Percentiles rank a stretch among this genome's conserved stretches.
Evolutionary conservation across 495 filamentous ascomycete genomes (phyloP).

Genomic region (Tetracladium marchalianum): DNA sequence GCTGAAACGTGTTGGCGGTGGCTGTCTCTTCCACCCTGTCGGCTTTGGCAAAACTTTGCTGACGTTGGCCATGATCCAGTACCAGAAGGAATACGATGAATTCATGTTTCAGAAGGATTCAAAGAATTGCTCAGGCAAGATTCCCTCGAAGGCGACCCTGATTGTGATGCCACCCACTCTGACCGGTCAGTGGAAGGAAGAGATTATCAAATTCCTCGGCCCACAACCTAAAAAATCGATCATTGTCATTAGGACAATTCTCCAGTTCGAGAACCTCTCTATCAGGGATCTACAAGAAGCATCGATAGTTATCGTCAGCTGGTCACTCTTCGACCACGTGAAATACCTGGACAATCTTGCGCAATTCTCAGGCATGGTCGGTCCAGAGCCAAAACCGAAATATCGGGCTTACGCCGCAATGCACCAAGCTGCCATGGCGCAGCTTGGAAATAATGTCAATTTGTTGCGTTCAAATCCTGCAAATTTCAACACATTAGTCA

Average conservation of each 20-base stretch:
- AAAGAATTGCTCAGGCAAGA: slow-evolving; percentile 18
- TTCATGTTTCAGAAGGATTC: slow-evolving; percentile 19
- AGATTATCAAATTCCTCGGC: slow-evolving; percentile 47
- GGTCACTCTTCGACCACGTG: slow-evolving; percentile 32
- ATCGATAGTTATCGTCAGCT: slow-evolving; percentile 46
- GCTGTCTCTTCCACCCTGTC: slow-evolving; percentile 66
- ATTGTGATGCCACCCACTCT: slow-evolving; percentile 59
- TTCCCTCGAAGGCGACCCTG: slow-evolving; percentile 54
- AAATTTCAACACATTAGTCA: neutral
- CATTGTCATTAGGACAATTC: slow-evolving; percentile 27
- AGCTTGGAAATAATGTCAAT: slow-evolving; percentile 33
- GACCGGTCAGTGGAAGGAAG: slow-evolving; percentile 55
- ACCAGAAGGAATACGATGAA: slow-evolving; percentile 29
- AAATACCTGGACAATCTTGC: slow-evolving; percentile 41
- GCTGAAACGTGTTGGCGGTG: slow-evolving; percentile 44
- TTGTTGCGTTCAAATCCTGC: slow-evolving; percentile 13
- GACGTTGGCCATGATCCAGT: slow-evolving; percentile 50
- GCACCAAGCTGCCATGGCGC: slow-evolving; percentile 34
- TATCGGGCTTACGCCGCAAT: slow-evolving; percentile 38
- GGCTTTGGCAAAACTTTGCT: slow-evolving; percentile 78
- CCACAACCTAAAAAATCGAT: slow-evolving; percentile 27
- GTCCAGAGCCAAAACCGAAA: slow-evolving; percentile 25
- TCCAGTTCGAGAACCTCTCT: slow-evolving; percentile 26
- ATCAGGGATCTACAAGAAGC: slow-evolving; percentile 37
- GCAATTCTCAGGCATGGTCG: slow-evolving; percentile 34